Percentiles rank a stretch among this genome's conserved stretches.
Conservation (phyloP, 2,329 filamentous ascomycete genomes). For the Fusarium coffeatum region DNA sequence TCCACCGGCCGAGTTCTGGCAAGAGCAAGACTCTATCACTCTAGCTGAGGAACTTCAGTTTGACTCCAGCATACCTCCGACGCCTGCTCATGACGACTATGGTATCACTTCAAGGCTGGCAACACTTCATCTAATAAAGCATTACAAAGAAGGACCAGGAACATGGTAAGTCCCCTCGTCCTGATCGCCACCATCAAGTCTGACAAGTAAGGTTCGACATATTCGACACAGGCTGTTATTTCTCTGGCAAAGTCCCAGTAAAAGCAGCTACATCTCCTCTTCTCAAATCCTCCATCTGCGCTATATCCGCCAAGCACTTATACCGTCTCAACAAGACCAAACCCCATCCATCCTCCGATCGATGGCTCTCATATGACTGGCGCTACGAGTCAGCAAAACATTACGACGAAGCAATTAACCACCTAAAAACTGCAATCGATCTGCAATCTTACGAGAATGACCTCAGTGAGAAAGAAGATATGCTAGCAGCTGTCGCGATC, state of each 20-base stretch:
- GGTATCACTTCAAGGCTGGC: not conserved
- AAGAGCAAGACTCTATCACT: not conserved
- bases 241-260: conserved; percentile 41
- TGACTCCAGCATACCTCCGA: accelerated
- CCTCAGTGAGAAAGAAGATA: conserved; percentile 50
- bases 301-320: conserved; percentile 39
- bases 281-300: conserved; percentile 37
- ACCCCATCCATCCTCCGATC: not conserved
- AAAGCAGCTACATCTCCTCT: conserved; percentile 35
- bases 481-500: conserved; percentile 73
- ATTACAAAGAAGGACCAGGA: conserved; percentile 41
- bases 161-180: conserved; percentile 15
- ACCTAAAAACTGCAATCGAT: conserved; percentile 31
- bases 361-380: conserved; percentile 29
- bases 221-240: conserved; percentile 42
- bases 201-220: conserved; percentile 34
- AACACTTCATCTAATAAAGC: conserved; percentile 24
- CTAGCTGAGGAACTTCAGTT: not conserved
- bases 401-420: conserved; percentile 38
- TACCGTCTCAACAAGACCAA: not conserved
- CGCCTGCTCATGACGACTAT: not conserved
- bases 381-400: conserved; percentile 38
- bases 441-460: conserved; percentile 55
- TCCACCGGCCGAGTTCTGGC: accelerated
- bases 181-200: accelerated